Percentiles rank a stretch among this genome's conserved stretches.
Evolutionary conservation across 1,284 basidiomycete genomes (phyloP).

Genomic region (Microbotryum intermedium): DNA sequence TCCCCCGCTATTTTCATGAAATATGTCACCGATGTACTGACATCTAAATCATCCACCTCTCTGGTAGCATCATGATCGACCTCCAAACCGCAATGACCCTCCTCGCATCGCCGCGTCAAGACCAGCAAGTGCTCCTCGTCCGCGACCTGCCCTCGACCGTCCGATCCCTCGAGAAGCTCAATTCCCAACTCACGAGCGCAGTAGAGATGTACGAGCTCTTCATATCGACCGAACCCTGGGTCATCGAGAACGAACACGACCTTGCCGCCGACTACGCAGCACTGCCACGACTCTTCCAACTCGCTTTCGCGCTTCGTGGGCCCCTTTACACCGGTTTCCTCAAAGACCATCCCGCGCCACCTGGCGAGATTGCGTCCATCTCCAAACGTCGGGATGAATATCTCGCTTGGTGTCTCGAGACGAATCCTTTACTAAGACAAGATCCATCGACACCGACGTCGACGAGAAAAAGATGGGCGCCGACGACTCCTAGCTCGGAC

Average conservation of each 20-base stretch:
- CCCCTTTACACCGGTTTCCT: constrained; percentile 8
- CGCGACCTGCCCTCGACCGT: not conserved
- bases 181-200: constrained; percentile 1
- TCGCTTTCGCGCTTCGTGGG: constrained; percentile 10
- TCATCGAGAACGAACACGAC: constrained; percentile 3
- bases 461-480: no score
- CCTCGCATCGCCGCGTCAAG: not conserved
- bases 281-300: constrained; percentile 21
- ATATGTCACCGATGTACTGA: not conserved
- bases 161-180: not conserved
- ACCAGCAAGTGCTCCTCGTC: constrained; percentile 14
- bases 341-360: not conserved
- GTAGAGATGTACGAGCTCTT: constrained; percentile 10
- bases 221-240: not conserved
- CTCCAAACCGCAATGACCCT: constrained; percentile 9
- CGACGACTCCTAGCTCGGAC: no score
- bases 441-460: no score
- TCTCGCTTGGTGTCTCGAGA: constrained; percentile 11
- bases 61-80: constrained; percentile 11
- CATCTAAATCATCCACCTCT: not conserved
- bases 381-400: constrained; percentile 3
- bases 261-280: not conserved
- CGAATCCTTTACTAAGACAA: constrained; percentile 1
- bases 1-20: not conserved
- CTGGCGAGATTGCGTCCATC: not conserved